Evolutionary conservation across 768 basidiomycete genomes (phyloP), one percentile per base, ranked within the genome.

Genomic region (Gymnopilus junonius): DNA sequence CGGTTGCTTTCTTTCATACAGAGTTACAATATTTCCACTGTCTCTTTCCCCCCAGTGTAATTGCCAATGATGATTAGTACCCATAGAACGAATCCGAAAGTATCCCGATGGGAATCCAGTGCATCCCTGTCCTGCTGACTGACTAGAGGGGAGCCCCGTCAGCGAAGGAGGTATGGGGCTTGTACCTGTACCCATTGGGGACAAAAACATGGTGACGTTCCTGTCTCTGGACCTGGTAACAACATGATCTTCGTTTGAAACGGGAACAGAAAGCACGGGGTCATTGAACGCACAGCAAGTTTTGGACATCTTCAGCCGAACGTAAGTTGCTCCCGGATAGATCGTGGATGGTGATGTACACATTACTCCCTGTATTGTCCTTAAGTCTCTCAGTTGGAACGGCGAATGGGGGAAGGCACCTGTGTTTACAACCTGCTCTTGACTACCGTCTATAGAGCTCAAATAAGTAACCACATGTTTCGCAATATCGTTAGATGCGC

Each of bases 91-190:
- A 20, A 60, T 60, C 23, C 51, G 50, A 27, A 60, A 60, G 25
- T 53, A 60, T 15, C 59, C 59, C 12, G 48, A 21, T 2, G 59
- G 59, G 23, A 60, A 60, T 6, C 59, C 59, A 12, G 59, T 39
- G 27, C 59, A 53, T 27, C 48, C 50, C 12, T 42, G 37, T 20
- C 59, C 51, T n/a, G 59, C 25, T 27, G 31, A 17, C n/a, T 42
- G 40, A n/a, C 3, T 17, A n/a, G 40, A 42, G 6, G 40, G 40
- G 17, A 20, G 40, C 20, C 40, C 40, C 17, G 5, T 7, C 17
- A 42, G 40, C 5, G n/a, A n/a, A 42, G 17, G n/a, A 4, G 40
- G n/a, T 15, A 17, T 11, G 4, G 15, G n/a, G 17, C 40, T 10
- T 10, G 17, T n/a, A 7, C 3, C 11, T 42, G 17, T 20, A n/a